Evolutionary conservation across 176 grass and related monocot genomes (phyloP), one percentile per base, ranked within the genome.

Genomic region (Rhipidocladum racemiflorum): DNA sequence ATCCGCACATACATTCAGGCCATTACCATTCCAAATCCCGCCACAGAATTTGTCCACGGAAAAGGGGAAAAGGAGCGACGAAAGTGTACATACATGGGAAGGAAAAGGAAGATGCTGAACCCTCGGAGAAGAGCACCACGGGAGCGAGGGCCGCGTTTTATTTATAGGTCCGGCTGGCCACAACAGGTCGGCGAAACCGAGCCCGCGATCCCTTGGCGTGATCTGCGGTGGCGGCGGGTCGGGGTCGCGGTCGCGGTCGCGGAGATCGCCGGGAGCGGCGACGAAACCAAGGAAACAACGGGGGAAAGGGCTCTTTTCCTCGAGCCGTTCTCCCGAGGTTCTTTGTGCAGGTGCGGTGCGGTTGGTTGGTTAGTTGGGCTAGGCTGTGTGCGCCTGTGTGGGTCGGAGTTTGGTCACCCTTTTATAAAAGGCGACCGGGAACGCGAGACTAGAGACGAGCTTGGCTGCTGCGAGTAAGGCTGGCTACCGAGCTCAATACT

Each of bases 201-300:
- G 30, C 63, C 5, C 44, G 3, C 38, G 12, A 12, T 30, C n/a
- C 59, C 28, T 50, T 23, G 76, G 43, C 61, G 61, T 65, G 76
- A 79, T 79, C 76, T 36, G 76, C 61, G 2, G 61, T 4, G 76
- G 61, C 76, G 76, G 76, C 61, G 60, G 76, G 76, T 78, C 61
- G 61, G 59, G 27, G 59, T 78, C 75, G 40, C 59, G 76, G 76
- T 78, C 61, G 61, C 75, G 27, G 59, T 78, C 75, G 40, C 59
- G 75, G 87, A 84, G 87, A 88, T 88, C 75, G 51, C 81, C 75
- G 81, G 27, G 50, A 8, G 81, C 81, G 61, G 69, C 75, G 87
- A 42, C 67, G 61, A 80, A 74, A 80, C 81, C 60, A n/a, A 87
- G 78, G 79, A 48, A 55, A 28, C 10, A 6, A 15, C 8, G 28